Evolutionary conservation across 2,329 filamentous ascomycete species (phyloP).

Genomic region (Hypoxylon sp.): DNA sequence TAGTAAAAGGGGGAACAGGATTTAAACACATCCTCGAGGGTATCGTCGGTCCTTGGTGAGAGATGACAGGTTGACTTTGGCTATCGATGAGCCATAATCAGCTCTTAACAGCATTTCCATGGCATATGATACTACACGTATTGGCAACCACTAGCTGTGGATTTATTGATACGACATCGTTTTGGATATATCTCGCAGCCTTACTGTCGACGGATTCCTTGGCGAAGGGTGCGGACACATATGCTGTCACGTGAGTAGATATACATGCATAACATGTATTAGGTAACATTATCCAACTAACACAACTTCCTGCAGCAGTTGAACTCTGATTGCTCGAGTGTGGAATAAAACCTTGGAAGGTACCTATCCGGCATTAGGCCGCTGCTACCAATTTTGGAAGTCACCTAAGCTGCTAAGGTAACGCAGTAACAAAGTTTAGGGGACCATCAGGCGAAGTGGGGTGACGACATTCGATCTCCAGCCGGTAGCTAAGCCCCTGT

Average conservation of each 20-base stretch:
- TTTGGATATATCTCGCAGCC: not conserved
- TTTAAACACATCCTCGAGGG: not conserved
- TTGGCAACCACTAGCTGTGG: not conserved
- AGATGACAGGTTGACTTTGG: not conserved
- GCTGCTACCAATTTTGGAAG: not conserved
- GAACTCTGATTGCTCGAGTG: not conserved
- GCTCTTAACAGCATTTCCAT: not conserved
- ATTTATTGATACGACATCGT: not conserved
- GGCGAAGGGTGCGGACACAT: not conserved
- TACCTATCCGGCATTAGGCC: not conserved
- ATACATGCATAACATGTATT: conserved; percentile 25
- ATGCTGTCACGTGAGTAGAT: conserved; percentile 26
- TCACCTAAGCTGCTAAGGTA: not conserved
- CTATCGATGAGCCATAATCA: not conserved
- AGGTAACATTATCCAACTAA: conserved; percentile 2
- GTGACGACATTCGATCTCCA: conserved; percentile 36
- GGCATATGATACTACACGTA: no score
- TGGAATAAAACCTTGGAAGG: no score
- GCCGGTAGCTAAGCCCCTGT: conserved; percentile 12
- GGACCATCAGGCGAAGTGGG: conserved; percentile 26
- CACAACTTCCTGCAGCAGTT: conserved; percentile 1
- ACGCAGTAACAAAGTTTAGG: conserved; percentile 16
- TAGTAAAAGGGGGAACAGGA: not conserved
- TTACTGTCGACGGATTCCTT: not conserved
- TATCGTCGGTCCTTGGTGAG: no score